Evolutionary conservation across 768 basidiomycete genomes (phyloP).

Genomic region (Suillus brevipes): DNA sequence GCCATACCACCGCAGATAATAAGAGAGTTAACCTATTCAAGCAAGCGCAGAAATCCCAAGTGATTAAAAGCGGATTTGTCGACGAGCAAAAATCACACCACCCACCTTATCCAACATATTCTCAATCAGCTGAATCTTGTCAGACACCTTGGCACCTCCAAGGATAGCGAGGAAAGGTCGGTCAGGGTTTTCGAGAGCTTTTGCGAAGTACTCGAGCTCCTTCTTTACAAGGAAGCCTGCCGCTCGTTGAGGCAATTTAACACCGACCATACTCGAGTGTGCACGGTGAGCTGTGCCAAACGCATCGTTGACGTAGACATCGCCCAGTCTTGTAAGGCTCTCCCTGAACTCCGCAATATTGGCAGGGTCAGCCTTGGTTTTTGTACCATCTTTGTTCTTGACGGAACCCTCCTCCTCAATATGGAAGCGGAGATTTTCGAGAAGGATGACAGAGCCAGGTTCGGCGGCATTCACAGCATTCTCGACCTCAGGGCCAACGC

Average conservation of each 20-base stretch:
- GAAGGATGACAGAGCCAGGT: slow-evolving; percentile 75
- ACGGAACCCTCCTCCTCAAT: slow-evolving; percentile 95
- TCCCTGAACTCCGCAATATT: slow-evolving; percentile 83
- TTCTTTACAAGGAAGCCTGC: slow-evolving; percentile 98
- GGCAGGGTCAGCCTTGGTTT: slow-evolving; percentile 88
- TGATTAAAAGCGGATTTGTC: neutral
- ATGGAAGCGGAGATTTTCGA: slow-evolving; percentile 98
- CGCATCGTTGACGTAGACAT: slow-evolving; percentile 98
- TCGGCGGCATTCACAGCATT: slow-evolving; percentile 60
- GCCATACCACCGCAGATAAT: slow-evolving; percentile 99
- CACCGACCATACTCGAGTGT: slow-evolving; percentile 98
- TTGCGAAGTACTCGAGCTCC: slow-evolving; percentile 98
- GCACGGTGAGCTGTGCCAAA: slow-evolving; percentile 99
- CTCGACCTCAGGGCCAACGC: slow-evolving; percentile 85
- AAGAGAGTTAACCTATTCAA: slow-evolving; percentile 79
- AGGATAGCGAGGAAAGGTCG: slow-evolving; percentile 97
- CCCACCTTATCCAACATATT: slow-evolving; percentile 97
- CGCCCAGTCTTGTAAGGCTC: slow-evolving; percentile 86
- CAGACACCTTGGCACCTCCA: slow-evolving; percentile 97
- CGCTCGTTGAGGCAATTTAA: slow-evolving; percentile 88
- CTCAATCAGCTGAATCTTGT: slow-evolving; percentile 98
- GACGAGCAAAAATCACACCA: neutral
- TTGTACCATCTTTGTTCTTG: slow-evolving; percentile 92
- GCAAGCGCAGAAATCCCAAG: neutral
- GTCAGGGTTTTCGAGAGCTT: slow-evolving; percentile 92